Conservation (phyloP, 768 basidiomycete species). For the Lactarius indigo region DNA sequence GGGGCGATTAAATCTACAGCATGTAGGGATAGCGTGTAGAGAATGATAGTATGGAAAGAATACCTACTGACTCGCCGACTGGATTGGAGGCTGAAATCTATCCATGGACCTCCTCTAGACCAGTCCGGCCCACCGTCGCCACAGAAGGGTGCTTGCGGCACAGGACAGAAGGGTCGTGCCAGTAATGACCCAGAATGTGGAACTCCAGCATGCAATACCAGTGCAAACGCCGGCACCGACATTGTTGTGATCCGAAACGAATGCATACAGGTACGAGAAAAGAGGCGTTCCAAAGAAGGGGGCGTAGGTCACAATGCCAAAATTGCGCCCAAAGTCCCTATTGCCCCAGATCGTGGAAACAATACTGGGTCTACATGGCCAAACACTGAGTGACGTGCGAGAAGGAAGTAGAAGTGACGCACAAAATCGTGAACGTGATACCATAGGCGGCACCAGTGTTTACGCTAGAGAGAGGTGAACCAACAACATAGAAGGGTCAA, state of each 20-base stretch:
- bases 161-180: constrained; percentile 42
- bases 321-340: constrained; percentile 70
- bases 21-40: background rate
- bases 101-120: constrained; percentile 36
- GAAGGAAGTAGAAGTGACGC: constrained; percentile 32
- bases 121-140: constrained; percentile 59
- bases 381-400: constrained; percentile 6
- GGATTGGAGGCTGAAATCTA: background rate
- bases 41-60: background rate
- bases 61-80: background rate
- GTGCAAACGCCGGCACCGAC: constrained; percentile 45
- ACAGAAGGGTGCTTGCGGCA: constrained; percentile 44
- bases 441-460: constrained; percentile 71
- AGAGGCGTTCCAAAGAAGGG: constrained; percentile 71
- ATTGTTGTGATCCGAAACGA: constrained; percentile 50
- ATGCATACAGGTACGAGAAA: constrained; percentile 79
- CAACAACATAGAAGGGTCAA: constrained; percentile 9
- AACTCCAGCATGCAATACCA: constrained; percentile 60
- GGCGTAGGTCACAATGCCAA: constrained; percentile 68
- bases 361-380: constrained; percentile 57
- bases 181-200: constrained; percentile 57
- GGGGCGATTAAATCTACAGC: background rate
- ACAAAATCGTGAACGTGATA: constrained; percentile 67
- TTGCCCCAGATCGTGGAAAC: constrained; percentile 70
- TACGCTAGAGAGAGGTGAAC: constrained; percentile 38